Base-by-base conservation (phyloP, 2,329 filamentous ascomycete genomes). In the Lasiodiplodia sp. region DNA sequence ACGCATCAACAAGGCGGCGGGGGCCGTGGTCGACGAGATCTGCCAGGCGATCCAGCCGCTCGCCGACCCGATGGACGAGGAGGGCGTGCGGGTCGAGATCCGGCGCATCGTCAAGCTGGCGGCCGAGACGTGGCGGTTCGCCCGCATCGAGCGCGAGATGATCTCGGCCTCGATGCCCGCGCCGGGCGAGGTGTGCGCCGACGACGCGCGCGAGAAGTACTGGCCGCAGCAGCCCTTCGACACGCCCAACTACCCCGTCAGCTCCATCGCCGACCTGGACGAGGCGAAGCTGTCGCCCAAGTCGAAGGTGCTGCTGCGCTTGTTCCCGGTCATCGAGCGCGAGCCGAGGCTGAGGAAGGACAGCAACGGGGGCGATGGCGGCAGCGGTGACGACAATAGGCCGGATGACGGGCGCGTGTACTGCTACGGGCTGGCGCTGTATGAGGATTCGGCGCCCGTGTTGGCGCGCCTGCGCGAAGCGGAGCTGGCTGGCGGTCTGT, bases 81-180 rank as follows among this genome's bases (percentile, higher is more conserved):
- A 87, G 69, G 77, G 80, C n/a, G 80, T 88, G 57, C 78, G 83
- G 56, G 80, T 81, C 16, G 82, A 82, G 3, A 83, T 88, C 6
- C 82, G 85, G 49, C 81, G 83, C 68, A 86, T 88, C 55, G 86
- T 88, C 60, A 88, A 88, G 72, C 79, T 86, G 23, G 86, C 86
- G 2, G 85, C 86, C 1, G 85, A 88, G 74, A 87, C 86, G 8
- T 88, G 86, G 86, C 80, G 86, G 23, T 85, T 86, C 72, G 86
- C 86, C 5, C 82, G 86, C 11, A 82, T 88, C 38, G 86, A 88
- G 73, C 81, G 85, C 21, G 85, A 87, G 72, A 81, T 86, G 71
- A 85, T 88, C 60, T 78, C 82, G 12, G 86, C 86, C 3, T 80
- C 78, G 1, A 84, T 87, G 78, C 84, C 84, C 49, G 72, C 76